These are phyloP conservation scores for Forsythia suspensa DNA, from an alignment of 257 asterid genomes.

Conservation along the genomic window DNA sequence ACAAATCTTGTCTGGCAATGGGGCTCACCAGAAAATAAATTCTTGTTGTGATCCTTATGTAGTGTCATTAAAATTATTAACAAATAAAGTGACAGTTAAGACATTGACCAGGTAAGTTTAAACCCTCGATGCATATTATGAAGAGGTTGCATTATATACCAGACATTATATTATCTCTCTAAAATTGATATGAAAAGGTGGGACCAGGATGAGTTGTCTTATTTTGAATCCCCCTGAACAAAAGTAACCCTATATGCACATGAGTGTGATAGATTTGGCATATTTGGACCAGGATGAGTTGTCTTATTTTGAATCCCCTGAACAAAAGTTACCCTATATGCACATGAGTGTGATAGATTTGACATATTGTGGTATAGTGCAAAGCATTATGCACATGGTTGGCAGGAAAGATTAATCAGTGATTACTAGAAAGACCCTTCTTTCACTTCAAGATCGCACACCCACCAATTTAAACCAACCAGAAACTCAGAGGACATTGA, in stretches of 20 bases:
- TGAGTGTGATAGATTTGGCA: neutral
- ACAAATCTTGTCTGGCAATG: neutral
- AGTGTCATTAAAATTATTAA: neutral
- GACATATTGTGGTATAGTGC: neutral
- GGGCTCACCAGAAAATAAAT: neutral
- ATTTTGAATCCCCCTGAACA: neutral
- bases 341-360: neutral
- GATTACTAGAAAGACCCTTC: neutral
- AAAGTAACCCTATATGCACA: neutral
- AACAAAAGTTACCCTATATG: neutral
- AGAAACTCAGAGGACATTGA: too few species aligned
- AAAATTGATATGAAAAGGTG: neutral
- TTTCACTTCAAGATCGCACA: neutral
- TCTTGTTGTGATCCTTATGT: neutral
- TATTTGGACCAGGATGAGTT: neutral
- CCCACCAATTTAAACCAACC: neutral
- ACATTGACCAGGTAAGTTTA: neutral
- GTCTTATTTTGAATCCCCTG: neutral
- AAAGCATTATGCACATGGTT: neutral
- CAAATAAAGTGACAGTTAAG: neutral
- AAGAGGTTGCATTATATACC: neutral
- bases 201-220: neutral
- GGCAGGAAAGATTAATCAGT: neutral
- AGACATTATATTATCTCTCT: neutral
- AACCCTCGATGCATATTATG: neutral